Evolutionary conservation across 2,329 filamentous ascomycete genomes (phyloP).

Genomic region (Penicillium hesseltinei): DNA sequence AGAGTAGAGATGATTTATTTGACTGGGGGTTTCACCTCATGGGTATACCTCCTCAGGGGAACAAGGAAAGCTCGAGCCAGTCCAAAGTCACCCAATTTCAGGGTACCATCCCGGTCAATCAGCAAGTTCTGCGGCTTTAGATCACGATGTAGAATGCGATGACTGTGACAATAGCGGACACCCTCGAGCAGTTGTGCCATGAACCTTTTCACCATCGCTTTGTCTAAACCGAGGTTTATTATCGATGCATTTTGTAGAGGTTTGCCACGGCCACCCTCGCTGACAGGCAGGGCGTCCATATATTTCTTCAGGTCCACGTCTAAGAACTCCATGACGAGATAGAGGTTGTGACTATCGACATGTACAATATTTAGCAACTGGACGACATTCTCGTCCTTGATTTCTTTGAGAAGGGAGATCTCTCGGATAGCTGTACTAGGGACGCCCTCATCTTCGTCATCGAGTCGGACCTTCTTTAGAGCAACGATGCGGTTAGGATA

Average conservation of each 20-base stretch:
- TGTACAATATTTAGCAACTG: slow-evolving; percentile 88
- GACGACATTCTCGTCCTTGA: slow-evolving; percentile 89
- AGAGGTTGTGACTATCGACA: slow-evolving; percentile 90
- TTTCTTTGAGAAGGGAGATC: slow-evolving; percentile 90
- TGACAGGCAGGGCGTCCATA: slow-evolving; percentile 85
- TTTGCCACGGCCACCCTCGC: slow-evolving; percentile 80
- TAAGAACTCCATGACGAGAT: slow-evolving; percentile 88
- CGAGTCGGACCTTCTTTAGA: slow-evolving; percentile 91
- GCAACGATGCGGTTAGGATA: slow-evolving; percentile 83
- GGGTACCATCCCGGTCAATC: slow-evolving; percentile 80
- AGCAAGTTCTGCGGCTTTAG: slow-evolving; percentile 88
- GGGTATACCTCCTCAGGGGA: slow-evolving; percentile 84
- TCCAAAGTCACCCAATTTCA: slow-evolving; percentile 89
- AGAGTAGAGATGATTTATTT: too few relatives aligned
- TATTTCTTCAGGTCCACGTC: slow-evolving; percentile 93
- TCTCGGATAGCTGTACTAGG: slow-evolving; percentile 91
- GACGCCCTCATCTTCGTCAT: slow-evolving; percentile 91
- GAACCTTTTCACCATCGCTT: slow-evolving; percentile 85
- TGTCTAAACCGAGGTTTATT: slow-evolving; percentile 68
- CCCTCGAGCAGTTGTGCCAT: slow-evolving; percentile 85
- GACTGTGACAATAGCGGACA: slow-evolving; percentile 82
- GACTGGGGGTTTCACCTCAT: slow-evolving; percentile 58
- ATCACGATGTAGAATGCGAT: slow-evolving; percentile 82
- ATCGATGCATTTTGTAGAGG: slow-evolving; percentile 74
- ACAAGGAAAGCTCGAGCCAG: slow-evolving; percentile 88